phyloP scores from a whole-genome alignment of 345 rosid genomes.

The Stellera chamaejasme region DNA sequence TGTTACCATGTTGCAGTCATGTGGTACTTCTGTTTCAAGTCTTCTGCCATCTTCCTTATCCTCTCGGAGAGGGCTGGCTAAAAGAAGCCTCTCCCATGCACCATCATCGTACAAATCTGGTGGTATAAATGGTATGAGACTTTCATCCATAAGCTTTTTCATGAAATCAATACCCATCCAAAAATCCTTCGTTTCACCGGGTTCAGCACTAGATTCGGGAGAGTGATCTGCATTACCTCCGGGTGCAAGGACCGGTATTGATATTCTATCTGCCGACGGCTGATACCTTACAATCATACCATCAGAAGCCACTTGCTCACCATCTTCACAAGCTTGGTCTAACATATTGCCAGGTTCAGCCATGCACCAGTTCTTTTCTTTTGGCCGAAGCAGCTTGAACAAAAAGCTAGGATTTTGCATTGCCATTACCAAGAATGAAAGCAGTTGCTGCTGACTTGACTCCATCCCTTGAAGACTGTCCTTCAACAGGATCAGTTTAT shows the following conservation, averaged over 20 bases:
- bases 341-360: slow-evolving; percentile 48
- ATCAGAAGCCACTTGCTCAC: slow-evolving; percentile 32
- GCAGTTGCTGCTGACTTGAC: slow-evolving; percentile 89
- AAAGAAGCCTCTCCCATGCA: slow-evolving; percentile 72
- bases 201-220: slow-evolving; percentile 19
- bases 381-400: slow-evolving; percentile 67
- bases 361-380: slow-evolving; percentile 58
- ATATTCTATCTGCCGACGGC: slow-evolving; percentile 37
- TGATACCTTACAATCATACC: slow-evolving; percentile 64
- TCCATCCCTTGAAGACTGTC: slow-evolving; percentile 87
- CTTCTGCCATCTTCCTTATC: slow-evolving; percentile 25
- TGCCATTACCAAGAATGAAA: slow-evolving; percentile 86
- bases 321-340: slow-evolving; percentile 42
- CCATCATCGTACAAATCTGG: slow-evolving; percentile 66
- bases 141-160: slow-evolving; percentile 65
- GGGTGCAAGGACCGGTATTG: slow-evolving; percentile 22
- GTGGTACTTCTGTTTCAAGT: slow-evolving; percentile 21
- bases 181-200: slow-evolving; percentile 46
- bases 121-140: slow-evolving; percentile 43
- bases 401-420: slow-evolving; percentile 78
- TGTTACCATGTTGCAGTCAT: slow-evolving; percentile 23
- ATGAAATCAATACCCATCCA: slow-evolving; percentile 51
- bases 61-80: slow-evolving; percentile 32
- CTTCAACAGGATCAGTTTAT: slow-evolving; percentile 50
- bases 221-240: slow-evolving; percentile 15